These are phyloP conservation scores for Misopates orontium DNA, from an alignment of 257 asterid species.

Conservation along the genomic window DNA sequence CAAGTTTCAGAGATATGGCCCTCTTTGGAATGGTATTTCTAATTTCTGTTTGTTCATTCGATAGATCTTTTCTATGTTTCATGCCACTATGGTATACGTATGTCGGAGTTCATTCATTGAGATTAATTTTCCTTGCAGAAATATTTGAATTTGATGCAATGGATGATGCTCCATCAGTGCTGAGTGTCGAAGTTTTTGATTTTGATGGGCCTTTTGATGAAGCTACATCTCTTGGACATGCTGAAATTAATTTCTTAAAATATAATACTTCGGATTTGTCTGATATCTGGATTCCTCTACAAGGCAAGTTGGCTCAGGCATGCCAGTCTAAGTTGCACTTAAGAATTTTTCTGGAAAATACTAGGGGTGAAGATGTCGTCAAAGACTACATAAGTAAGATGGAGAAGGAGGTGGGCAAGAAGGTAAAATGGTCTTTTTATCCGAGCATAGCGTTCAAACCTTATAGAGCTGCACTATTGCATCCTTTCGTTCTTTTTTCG, in stretches of 20 bases:
- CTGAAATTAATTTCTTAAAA: constrained; percentile 81
- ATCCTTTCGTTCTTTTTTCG: constrained; percentile 5
- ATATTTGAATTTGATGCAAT: constrained; percentile 98
- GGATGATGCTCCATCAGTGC: constrained; percentile 96
- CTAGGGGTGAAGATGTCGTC: constrained; percentile 70
- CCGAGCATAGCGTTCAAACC: constrained; percentile 19
- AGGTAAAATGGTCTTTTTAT: constrained; percentile 47
- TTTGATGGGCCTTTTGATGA: constrained; percentile 96
- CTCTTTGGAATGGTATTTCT: constrained; percentile 83
- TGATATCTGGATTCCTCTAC: constrained; percentile 88
- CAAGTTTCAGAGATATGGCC: constrained; percentile 83
- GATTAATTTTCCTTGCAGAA: constrained; percentile 55
- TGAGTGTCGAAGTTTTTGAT: constrained; percentile 85
- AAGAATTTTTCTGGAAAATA: constrained; percentile 85
- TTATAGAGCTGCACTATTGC: not conserved
- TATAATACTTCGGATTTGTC: constrained; percentile 78
- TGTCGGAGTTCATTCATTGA: not conserved
- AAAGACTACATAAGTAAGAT: constrained; percentile 78
- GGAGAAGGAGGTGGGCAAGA: constrained; percentile 99
- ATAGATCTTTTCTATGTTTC: constrained; percentile 8
- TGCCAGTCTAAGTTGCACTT: constrained; percentile 92
- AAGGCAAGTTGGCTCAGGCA: constrained; percentile 95
- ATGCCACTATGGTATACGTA: not conserved
- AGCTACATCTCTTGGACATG: constrained; percentile 85
- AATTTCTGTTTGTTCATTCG: constrained; percentile 12